Evolutionary conservation across 2,329 filamentous ascomycete species (phyloP), one percentile per base, ranked within the genome.

Genomic region (Hirsutella minnesotensis): DNA sequence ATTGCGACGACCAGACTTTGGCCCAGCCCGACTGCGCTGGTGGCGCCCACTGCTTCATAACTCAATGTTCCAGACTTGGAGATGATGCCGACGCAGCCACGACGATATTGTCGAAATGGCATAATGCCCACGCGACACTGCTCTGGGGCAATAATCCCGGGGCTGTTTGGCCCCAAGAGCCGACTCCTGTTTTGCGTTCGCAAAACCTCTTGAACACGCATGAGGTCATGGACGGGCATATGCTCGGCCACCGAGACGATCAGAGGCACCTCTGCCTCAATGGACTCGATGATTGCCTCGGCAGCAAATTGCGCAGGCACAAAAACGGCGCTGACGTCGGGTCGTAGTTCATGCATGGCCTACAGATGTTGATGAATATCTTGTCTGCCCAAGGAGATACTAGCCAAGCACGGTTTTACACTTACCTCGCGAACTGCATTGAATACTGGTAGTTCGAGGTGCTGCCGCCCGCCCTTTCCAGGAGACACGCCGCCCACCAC

Each of bases 51-150:
- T 2, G 84, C 78, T 58, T 90, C 85, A 53, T 89, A 90, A 47
- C 82, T 86, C 34, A 90, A 63, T 0, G 85, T 90, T 1, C 84
- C 85, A 1, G 82, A 87, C 56, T 86, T 88, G n/a, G 83, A 82
- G 3, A 86, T 75, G 43, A 90, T 84, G 2, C 83, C 84, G 19
- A 90, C 68, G 44, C 75, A 73, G 0, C 83, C 85, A 1, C 77
- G 72, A 1, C 43, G 46, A 21, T 64, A 66, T 49, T 66, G 63
- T 24, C 52, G 54, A 39, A 61, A 63, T 1, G 63, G 63, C 63
- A 66, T 66, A 34, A 66, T 66, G 2, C 63, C 63, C 5, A 66
- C 57, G 1, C 63, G 44, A 51, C 84, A 89, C 3, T 78, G 80
- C 19, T 79, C 73, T 0, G 83, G 80, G 4, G 82, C 83, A 44